Evolutionary conservation across 345 rosid species (phyloP).

Genomic region (Sisymbrium irio): DNA sequence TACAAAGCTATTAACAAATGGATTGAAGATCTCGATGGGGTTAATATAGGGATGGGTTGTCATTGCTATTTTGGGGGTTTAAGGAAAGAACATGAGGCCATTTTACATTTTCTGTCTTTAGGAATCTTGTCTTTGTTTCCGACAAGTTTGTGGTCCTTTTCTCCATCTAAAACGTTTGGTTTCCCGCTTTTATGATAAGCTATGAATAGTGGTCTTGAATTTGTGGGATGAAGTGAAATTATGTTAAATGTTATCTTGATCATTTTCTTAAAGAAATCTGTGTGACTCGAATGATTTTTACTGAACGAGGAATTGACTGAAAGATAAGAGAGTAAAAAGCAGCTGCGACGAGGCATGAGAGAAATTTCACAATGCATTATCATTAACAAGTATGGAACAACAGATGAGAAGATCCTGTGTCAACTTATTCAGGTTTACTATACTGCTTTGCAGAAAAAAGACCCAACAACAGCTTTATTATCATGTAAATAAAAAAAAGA

Average conservation of each 20-base stretch:
- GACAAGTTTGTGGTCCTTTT: constrained; percentile 5
- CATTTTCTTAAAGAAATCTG: not conserved
- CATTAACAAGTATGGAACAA: not conserved
- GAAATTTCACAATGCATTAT: not conserved
- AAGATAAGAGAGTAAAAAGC: not conserved
- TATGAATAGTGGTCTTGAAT: constrained; percentile 21
- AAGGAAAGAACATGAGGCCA: constrained; percentile 18
- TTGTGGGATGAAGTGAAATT: not conserved
- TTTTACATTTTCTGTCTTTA: constrained; percentile 28
- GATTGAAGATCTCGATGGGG: not conserved
- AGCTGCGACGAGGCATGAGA: not conserved
- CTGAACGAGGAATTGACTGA: not conserved
- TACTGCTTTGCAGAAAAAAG: too few relatives aligned
- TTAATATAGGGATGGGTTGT: constrained; percentile 10
- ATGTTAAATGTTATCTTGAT: not conserved
- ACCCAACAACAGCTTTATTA: constrained; percentile 2
- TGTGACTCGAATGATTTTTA: not conserved
- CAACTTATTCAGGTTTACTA: not conserved
- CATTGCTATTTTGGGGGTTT: constrained; percentile 27
- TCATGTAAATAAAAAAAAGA: not conserved
- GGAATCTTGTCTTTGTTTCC: not conserved
- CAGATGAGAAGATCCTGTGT: not conserved
- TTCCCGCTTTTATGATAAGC: constrained; percentile 6
- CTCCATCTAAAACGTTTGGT: constrained; percentile 16
- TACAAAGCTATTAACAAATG: not conserved